Base-by-base conservation (phyloP, 495 filamentous ascomycete genomes). In the Eremomyces bilateralis region DNA sequence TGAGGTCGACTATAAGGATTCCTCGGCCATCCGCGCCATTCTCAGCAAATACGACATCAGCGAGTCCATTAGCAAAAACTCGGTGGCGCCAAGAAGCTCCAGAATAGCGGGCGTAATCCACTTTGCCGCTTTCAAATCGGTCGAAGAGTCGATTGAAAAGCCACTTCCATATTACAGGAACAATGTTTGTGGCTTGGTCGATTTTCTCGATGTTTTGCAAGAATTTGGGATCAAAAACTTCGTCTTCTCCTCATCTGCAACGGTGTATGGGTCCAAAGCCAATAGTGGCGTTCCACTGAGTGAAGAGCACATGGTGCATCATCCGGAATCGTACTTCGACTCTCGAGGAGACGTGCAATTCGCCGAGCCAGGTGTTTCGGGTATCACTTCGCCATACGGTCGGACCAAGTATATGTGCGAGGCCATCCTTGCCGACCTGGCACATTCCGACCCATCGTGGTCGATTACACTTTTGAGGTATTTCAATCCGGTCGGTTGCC, bases 401-500 rank as follows among this genome's bases (percentile, higher is more conserved):
- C 63, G 70, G 31, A 69, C 70, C 3, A 75, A 75, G 47, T 75
- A 65, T 58, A 69, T 75, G 41, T 64, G 63, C 41, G 71, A 76
- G 39, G 63, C 65, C 11, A 73, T 76, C 34, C 53, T 76, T n/a
- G 62, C 65, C 10, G 71, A 76, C 42, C 46, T 70, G 15, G 67
- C 68, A 10, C 52, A 50, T 15, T 58, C 71, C 3, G 63, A 73
- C 48, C 60, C 69, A 4, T 58, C 59, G 29, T 73, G 67, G 69
- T 62, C 59, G 8, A 66, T 72, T 40, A 64, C 71, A 16, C 64
- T 67, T 13, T 58, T 76, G 10, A 59, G 71, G 13, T 76, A 76
- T 45, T 76, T 76, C 57, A 76, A 75, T 39, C 71, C 71, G 3
- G 64, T 73, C 20, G 71, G 71, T 3, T 75, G 67, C 47, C 65